These are phyloP conservation scores for Neurospora tetrasperma DNA, from an alignment of 495 filamentous ascomycete species.

Conservation along the genomic window DNA sequence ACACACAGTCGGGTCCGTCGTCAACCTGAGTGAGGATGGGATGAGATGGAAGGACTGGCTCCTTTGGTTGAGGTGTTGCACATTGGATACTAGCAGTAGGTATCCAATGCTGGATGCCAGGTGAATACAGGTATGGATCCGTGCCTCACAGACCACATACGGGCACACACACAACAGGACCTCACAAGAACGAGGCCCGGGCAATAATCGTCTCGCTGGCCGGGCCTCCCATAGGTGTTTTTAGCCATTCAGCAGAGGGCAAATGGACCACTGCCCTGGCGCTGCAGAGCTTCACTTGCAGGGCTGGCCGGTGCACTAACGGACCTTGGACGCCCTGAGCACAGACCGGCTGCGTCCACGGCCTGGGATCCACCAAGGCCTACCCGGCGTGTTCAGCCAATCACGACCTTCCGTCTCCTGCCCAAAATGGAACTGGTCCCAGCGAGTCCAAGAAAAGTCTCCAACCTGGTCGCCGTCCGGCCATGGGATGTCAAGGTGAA, in stretches of 20 bases:
- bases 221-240: not conserved
- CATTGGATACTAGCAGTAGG: not conserved
- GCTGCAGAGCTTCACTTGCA: not conserved
- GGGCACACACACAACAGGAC: not conserved
- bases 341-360: not conserved
- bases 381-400: not conserved
- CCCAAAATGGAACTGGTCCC: not conserved
- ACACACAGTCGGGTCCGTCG: not conserved
- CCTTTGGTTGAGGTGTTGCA: not conserved
- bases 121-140: not conserved
- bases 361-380: not conserved
- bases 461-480: not conserved
- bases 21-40: not conserved
- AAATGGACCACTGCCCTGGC: not conserved
- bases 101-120: not conserved
- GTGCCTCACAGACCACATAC: not conserved
- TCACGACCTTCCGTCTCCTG: not conserved
- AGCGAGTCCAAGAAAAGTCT: not conserved
- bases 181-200: not conserved
- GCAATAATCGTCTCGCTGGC: not conserved
- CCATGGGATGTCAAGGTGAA: not conserved
- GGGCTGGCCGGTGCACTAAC: not conserved
- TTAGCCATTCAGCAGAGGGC: not conserved
- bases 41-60: not conserved
- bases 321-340: not conserved